Evolutionary conservation across 2,329 filamentous ascomycete genomes (phyloP), one percentile per base, ranked within the genome.

Genomic region (Phaeosphaeriaceae sp.): DNA sequence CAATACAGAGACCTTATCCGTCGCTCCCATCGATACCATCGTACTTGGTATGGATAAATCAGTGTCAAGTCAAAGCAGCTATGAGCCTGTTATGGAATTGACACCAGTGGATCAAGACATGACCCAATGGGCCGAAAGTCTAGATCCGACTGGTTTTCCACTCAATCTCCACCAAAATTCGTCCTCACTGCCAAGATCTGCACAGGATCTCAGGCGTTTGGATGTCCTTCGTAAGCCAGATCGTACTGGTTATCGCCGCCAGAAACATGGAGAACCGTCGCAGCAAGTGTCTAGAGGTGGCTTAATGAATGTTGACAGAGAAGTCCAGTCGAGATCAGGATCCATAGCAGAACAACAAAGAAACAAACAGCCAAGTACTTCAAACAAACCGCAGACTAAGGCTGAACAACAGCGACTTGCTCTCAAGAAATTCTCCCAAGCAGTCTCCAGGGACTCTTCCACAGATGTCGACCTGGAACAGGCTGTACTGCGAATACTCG

Each of bases 41-140:
- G 58, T 74, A 9, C 66, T 70, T 52, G 76, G 73, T 3, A 74
- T 77, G 60, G 74, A 67, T 2, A 65, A 56, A n/a, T 53, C 55
- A 2, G 51, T 63, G 13, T 54, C 61, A 54, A 25, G 59, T 63
- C 40, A 64, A 56, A 46, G 57, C 65, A 46, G 57, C 61, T 49
- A 51, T 61, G 44, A 44, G 53, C 51, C 24, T 54, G 58, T 49
- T 54, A 54, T 58, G 65, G 67, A 57, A 68, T n/a, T 67, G 48
- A 59, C 71, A 57, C 67, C 62, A 51, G 54, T 61, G 56, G 65
- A 71, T 41, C 70, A 68, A 54, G 61, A 63, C 11, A 17, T 56
- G 17, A 58, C 50, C n/a, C 61, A 50, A 21, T 73, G 67, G 66
- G 48, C 45, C 40, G 51, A 58, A 13, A 25, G n/a, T 15, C 7